Percentiles rank a stretch among this genome's conserved stretches.
Evolutionary conservation across 495 filamentous ascomycete species (phyloP).

Genomic region (Hapsidospora chrysogenum): DNA sequence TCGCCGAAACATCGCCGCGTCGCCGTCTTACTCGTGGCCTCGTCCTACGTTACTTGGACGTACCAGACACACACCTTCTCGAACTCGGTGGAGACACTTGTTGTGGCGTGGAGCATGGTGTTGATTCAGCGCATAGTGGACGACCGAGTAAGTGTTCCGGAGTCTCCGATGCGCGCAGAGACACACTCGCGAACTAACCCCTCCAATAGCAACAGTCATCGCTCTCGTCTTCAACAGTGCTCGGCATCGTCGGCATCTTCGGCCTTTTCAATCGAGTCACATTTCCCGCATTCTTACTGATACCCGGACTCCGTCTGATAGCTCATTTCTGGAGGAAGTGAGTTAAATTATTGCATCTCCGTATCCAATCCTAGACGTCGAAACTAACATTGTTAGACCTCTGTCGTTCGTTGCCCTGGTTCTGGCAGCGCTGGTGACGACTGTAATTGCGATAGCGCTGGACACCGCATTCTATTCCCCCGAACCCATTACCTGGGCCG

Average conservation of each 20-base stretch:
- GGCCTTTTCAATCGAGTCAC: slow-evolving; percentile 94
- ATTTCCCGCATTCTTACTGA: slow-evolving; percentile 76
- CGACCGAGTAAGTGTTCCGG: slow-evolving; percentile 52
- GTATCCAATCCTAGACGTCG: too few relatives aligned
- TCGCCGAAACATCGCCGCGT: slow-evolving; percentile 52
- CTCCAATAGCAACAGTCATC: slow-evolving; percentile 48
- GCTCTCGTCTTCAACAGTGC: slow-evolving; percentile 51
- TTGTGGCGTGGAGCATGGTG: slow-evolving; percentile 81
- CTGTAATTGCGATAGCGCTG: slow-evolving; percentile 52
- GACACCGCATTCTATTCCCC: slow-evolving; percentile 72
- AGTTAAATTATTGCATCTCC: too few relatives aligned
- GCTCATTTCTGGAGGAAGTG: slow-evolving; percentile 75
- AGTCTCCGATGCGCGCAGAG: too few relatives aligned
- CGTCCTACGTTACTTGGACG: slow-evolving; percentile 97
- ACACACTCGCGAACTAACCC: not conserved
- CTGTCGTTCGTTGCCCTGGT: slow-evolving; percentile 45
- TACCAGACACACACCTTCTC: slow-evolving; percentile 98
- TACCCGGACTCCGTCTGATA: slow-evolving; percentile 65
- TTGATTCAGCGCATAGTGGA: slow-evolving; percentile 70
- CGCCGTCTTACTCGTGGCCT: slow-evolving; percentile 69
- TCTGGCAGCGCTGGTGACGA: slow-evolving; percentile 41
- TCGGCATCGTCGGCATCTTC: slow-evolving; percentile 67
- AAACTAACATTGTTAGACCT: slow-evolving; percentile 39
- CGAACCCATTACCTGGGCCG: slow-evolving; percentile 36
- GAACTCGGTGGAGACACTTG: slow-evolving; percentile 86